These are phyloP conservation scores for Eucalyptus regnans DNA, from an alignment of 345 rosid genomes.

Conservation along the genomic window DNA sequence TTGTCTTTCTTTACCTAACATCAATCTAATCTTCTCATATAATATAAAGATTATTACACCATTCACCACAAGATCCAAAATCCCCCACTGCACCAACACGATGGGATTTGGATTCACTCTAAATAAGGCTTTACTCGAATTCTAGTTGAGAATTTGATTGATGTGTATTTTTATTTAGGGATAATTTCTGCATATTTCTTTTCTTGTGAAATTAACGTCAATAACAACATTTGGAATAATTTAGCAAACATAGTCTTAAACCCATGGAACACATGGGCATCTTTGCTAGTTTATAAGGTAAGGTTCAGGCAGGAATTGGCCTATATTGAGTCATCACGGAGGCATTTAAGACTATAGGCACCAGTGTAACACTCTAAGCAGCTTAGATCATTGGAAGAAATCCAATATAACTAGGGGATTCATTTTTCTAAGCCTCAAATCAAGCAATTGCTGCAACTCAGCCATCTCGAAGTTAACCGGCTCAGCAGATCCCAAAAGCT, in stretches of 20 bases:
- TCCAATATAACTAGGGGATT: background rate
- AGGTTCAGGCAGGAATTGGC: background rate
- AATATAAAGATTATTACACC: background rate
- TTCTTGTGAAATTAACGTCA: background rate
- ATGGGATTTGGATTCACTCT: background rate
- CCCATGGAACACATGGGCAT: background rate
- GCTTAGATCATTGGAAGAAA: background rate
- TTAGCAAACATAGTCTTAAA: background rate
- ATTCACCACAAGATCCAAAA: background rate
- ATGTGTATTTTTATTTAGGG: too few species aligned
- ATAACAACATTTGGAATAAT: background rate
- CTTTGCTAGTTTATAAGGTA: background rate
- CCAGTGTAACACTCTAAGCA: background rate
- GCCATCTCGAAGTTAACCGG: background rate
- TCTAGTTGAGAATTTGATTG: background rate
- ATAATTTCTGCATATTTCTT: background rate
- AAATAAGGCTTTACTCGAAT: background rate
- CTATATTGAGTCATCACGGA: background rate
- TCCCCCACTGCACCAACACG: background rate
- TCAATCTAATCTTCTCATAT: background rate
- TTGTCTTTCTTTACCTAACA: background rate
- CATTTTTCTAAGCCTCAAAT: background rate
- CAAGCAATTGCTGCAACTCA: background rate
- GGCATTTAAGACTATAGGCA: background rate
- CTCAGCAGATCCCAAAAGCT: background rate